Evolutionary conservation across 768 basidiomycete genomes (phyloP).

Genomic region (Panaeolus papilionaceus): DNA sequence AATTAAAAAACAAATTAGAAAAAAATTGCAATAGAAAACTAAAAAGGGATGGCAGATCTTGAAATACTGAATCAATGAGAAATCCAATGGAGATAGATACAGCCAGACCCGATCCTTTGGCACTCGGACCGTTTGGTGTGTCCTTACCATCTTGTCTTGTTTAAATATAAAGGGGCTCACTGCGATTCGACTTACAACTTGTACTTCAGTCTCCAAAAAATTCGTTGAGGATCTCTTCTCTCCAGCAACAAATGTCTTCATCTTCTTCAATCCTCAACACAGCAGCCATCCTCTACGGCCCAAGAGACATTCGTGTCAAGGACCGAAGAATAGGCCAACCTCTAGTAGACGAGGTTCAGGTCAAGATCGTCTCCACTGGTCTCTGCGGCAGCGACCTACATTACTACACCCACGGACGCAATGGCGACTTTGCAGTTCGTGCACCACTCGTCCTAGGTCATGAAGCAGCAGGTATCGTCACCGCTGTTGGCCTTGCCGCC

Average conservation of each 20-base stretch:
- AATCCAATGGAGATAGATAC: neutral
- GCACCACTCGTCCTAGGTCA: slow-evolving; percentile 92
- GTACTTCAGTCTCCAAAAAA: slow-evolving; percentile 6
- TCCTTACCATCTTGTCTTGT: neutral
- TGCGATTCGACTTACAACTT: neutral
- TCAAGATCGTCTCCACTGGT: slow-evolving; percentile 83
- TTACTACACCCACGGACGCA: slow-evolving; percentile 88
- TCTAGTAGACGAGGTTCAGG: slow-evolving; percentile 74
- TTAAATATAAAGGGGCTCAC: slow-evolving; percentile 12
- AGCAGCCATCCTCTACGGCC: slow-evolving; percentile 84
- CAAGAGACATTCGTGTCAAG: slow-evolving; percentile 83
- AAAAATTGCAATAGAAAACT: neutral
- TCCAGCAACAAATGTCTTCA: slow-evolving; percentile 38
- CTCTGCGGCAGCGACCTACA: slow-evolving; percentile 92
- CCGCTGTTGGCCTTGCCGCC: slow-evolving; percentile 80
- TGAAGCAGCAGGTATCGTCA: slow-evolving; percentile 88
- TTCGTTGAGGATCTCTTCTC: slow-evolving; percentile 22
- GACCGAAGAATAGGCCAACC: slow-evolving; percentile 78
- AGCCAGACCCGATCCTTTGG: neutral
- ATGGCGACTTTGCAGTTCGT: slow-evolving; percentile 90
- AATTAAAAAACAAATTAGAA: slow-evolving; percentile 7
- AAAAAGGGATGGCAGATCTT: too few species aligned
- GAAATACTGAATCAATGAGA: too few species aligned
- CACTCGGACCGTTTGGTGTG: slow-evolving; percentile 15
- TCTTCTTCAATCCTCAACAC: slow-evolving; percentile 57